phyloP scores from a whole-genome alignment of 1,139 yeast genomes.

The Magnusiomyces sp. region DNA sequence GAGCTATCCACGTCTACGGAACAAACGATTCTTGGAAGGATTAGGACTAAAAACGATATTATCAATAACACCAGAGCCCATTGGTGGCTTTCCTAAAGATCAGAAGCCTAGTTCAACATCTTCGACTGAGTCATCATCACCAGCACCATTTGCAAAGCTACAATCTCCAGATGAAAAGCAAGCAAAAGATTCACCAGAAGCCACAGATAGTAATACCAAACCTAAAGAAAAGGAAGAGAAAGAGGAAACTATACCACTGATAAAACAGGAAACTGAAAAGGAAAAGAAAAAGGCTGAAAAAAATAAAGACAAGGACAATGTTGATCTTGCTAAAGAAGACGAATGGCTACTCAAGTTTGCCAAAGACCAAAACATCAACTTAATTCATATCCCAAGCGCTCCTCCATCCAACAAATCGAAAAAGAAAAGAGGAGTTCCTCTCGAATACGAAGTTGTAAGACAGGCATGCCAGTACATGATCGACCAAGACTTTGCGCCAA shows the following conservation, averaged over 20 bases:
- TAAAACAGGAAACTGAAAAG: not conserved
- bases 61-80: slow-evolving; percentile 71
- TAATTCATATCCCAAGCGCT: slow-evolving; percentile 61
- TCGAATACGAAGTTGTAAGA: slow-evolving; percentile 55
- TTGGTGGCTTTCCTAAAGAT: slow-evolving; percentile 24
- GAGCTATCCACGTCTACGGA: slow-evolving; percentile 73
- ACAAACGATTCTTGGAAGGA: slow-evolving; percentile 61
- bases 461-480: slow-evolving; percentile 53
- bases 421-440: slow-evolving; percentile 51
- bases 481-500: slow-evolving; percentile 54
- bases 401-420: slow-evolving; percentile 28
- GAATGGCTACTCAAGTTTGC: slow-evolving; percentile 47
- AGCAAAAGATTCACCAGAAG: not conserved
- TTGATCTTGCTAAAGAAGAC: slow-evolving; percentile 25
- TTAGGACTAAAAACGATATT: slow-evolving; percentile 63
- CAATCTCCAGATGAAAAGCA: not conserved
- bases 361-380: slow-evolving; percentile 36
- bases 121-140: too few species aligned
- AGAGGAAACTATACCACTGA: not conserved
- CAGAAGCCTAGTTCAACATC: too few species aligned
- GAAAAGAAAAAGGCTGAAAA: not conserved
- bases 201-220: not conserved
- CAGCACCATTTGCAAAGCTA: too few species aligned
- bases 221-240: not conserved
- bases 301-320: not conserved